Percentiles rank a stretch among this genome's conserved stretches.
These are phyloP conservation scores for Paspalum vaginatum DNA, from an alignment of 176 grass and related monocot genomes.

Conservation along the genomic window DNA sequence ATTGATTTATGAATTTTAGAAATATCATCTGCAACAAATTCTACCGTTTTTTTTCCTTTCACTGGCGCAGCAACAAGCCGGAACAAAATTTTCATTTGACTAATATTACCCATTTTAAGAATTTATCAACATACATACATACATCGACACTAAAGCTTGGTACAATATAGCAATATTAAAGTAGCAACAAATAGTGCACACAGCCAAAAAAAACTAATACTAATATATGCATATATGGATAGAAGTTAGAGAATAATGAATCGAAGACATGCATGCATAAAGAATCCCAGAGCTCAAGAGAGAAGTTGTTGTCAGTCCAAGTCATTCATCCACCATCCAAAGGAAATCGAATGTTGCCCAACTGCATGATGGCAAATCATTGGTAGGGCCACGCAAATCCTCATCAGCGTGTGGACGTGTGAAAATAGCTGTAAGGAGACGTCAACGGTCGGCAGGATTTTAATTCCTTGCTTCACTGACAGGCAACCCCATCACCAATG, in stretches of 20 bases:
- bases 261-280: background rate
- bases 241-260: background rate
- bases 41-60: background rate
- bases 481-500: background rate
- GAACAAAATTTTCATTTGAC: background rate
- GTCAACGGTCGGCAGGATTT: constrained; percentile 18
- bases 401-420: constrained; percentile 23
- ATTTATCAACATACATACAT: background rate
- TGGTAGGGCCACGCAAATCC: constrained; percentile 14
- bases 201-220: background rate
- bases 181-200: background rate
- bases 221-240: background rate
- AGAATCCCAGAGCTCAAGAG: constrained; percentile 2
- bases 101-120: background rate
- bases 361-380: constrained; percentile 34
- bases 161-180: background rate
- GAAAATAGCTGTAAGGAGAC: background rate
- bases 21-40: background rate
- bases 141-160: background rate
- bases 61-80: background rate
- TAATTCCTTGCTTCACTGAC: constrained; percentile 33
- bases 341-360: constrained; percentile 29
- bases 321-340: constrained; percentile 14
- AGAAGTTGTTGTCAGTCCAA: background rate
- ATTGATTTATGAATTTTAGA: background rate